These are phyloP conservation scores for Iris macrosiphon DNA, from an alignment of 106 monocot species.

Conservation along the genomic window DNA sequence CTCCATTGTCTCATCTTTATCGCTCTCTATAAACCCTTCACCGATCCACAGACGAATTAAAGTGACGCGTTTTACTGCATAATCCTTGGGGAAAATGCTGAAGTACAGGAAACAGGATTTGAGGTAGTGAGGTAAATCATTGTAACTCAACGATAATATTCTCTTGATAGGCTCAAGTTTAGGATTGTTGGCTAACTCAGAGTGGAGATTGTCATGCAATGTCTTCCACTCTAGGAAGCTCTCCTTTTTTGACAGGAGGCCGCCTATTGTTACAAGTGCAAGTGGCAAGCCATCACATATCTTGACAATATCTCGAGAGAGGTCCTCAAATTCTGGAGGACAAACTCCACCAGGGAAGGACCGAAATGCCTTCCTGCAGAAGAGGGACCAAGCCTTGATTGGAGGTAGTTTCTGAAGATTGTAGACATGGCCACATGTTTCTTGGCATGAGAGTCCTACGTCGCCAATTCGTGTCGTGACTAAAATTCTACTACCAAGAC, in stretches of 20 bases:
- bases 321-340: slow-evolving; percentile 13
- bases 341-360: background rate
- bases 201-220: slow-evolving; percentile 2
- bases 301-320: slow-evolving; percentile 3
- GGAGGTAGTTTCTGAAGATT: too few species aligned
- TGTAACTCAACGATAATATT: slow-evolving; percentile 8
- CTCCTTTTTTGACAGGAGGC: background rate
- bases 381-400: slow-evolving; percentile 15
- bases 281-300: slow-evolving; percentile 25
- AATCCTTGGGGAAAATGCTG: slow-evolving; percentile 28
- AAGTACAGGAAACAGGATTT: slow-evolving; percentile 28
- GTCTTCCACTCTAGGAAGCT: background rate
- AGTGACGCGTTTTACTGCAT: slow-evolving; percentile 3
- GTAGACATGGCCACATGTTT: too few species aligned
- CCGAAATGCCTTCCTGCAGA: slow-evolving; percentile 12
- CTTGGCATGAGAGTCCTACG: too few species aligned
- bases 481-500: slow-evolving; percentile 13
- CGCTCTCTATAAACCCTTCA: slow-evolving; percentile 23
- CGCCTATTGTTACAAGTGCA: slow-evolving; percentile 17
- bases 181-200: slow-evolving; percentile 9
- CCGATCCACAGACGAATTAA: slow-evolving; percentile 26
- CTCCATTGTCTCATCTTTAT: slow-evolving; percentile 9
- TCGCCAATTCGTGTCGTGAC: slow-evolving; percentile 13
- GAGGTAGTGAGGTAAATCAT: slow-evolving; percentile 12
- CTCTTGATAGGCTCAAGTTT: background rate